Base-by-base conservation (phyloP, 768 basidiomycete species). In the Leccinum imitatum region DNA sequence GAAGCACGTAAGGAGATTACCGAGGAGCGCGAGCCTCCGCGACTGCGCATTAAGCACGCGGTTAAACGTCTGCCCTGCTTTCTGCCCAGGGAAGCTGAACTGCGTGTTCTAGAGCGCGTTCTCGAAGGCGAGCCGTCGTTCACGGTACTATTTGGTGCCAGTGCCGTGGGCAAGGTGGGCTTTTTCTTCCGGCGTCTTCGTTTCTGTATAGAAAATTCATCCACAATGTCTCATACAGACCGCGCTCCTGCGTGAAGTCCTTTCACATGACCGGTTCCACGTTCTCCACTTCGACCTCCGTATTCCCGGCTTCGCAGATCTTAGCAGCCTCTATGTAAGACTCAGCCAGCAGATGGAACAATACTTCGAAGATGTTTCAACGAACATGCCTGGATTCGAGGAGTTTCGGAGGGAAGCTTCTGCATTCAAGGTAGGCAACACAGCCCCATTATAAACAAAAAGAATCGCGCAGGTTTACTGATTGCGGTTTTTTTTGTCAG, bases 241-340 rank as follows among this genome's bases (percentile, higher is more conserved):
- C 6, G 85, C 88, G 0, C 81, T 94, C 8, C 78, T 93, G 13
- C 82, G 91, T 50, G 89, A 93, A 73, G 84, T 93, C 27, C 83
- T 94, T 25, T 85, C 84, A 11, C 77, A 79, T 19, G 80, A 85
- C 10, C 77, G 77, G 53, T 93, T 88, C 68, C 89, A 91, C 74
- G 89, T 93, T 56, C 80, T 93, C 52, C 88, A 91, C 67, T 90
- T 93, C 64, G 91, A 93, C 71, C 79, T 94, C 47, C 85, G 91
- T 5, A 91, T 93, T 53, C 84, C 91, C 3, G 91, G 90, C 0
- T 93, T 93, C 66, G 90, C 90, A 3, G 91, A 93, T 67, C 78
- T 93, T 11, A 75, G 83, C 1, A 92, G 91, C 65, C 77, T 93
- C 35, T 93, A 93, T 67, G 81, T 78, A 71, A 87, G 89, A 56